Evolutionary conservation across 345 rosid species (phyloP).

Genomic region (Euphorbia pulcherrima): DNA sequence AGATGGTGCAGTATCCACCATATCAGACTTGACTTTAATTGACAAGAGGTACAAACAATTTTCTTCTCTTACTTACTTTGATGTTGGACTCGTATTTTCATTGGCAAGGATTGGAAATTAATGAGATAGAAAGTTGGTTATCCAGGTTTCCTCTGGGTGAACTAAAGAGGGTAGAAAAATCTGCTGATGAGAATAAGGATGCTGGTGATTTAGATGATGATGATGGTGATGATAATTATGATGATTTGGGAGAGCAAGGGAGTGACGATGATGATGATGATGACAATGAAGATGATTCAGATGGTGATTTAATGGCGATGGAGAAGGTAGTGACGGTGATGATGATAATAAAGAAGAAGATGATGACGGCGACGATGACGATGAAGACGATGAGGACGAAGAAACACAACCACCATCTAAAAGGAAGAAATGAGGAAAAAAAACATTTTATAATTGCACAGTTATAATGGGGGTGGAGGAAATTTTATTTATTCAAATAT

Average conservation of each 20-base stretch:
- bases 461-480: not conserved
- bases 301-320: not conserved
- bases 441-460: not conserved
- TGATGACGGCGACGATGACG: not conserved
- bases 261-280: constrained; percentile 10
- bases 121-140: not conserved
- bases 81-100: not conserved
- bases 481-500: not conserved
- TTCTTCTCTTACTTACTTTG: not conserved
- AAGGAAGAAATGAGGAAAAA: constrained; percentile 5
- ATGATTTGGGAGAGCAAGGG: constrained; percentile 3
- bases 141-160: constrained; percentile 12
- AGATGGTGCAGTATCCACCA: not conserved
- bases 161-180: constrained; percentile 8
- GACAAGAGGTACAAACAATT: constrained; percentile 5
- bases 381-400: not conserved
- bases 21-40: not conserved
- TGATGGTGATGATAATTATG: constrained; percentile 5
- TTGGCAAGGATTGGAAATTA: not conserved
- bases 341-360: constrained; percentile 2
- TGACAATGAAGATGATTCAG: not conserved
- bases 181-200: constrained; percentile 4
- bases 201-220: constrained; percentile 9
- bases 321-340: not conserved
- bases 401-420: constrained; percentile 8